phyloP scores from a whole-genome alignment of 139 green algal genomes.

The Chlorella sp. region DNA sequence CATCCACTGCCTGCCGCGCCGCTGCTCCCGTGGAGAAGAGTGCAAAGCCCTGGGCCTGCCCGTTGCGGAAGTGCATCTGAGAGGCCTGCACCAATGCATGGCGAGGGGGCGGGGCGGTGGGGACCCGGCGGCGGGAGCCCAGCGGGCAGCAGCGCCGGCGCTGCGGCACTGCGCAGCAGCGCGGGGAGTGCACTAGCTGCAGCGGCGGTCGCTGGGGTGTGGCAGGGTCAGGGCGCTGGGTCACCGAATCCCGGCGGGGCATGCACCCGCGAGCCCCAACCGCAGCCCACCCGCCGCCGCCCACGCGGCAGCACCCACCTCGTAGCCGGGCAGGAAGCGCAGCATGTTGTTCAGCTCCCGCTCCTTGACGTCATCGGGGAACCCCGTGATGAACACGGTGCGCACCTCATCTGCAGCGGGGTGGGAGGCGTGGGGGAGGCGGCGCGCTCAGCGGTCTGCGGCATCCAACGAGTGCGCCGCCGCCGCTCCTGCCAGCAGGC shows the following conservation, averaged over 20 bases:
- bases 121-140: not conserved
- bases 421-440: not conserved
- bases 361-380: conserved; percentile 91
- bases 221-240: too few relatives aligned
- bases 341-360: conserved; percentile 96
- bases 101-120: not conserved
- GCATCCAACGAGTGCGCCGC: not conserved
- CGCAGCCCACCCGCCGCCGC: not conserved
- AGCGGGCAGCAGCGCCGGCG: not conserved
- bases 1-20: conserved; percentile 65
- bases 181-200: too few relatives aligned
- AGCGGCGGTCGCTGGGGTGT: not conserved
- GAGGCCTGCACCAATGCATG: conserved; percentile 61
- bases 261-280: too few relatives aligned
- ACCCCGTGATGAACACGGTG: conserved; percentile 92
- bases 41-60: conserved; percentile 84
- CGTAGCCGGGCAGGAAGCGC: conserved; percentile 91
- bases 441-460: not conserved
- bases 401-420: conserved; percentile 76
- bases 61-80: conserved; percentile 85
- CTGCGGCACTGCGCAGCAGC: not conserved
- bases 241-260: too few relatives aligned
- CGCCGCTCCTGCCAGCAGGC: too few relatives aligned
- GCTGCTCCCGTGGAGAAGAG: conserved; percentile 70
- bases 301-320: conserved; percentile 55